These are phyloP conservation scores for Hypoxylon sp. DNA, from an alignment of 2,329 filamentous ascomycete species.

Conservation along the genomic window DNA sequence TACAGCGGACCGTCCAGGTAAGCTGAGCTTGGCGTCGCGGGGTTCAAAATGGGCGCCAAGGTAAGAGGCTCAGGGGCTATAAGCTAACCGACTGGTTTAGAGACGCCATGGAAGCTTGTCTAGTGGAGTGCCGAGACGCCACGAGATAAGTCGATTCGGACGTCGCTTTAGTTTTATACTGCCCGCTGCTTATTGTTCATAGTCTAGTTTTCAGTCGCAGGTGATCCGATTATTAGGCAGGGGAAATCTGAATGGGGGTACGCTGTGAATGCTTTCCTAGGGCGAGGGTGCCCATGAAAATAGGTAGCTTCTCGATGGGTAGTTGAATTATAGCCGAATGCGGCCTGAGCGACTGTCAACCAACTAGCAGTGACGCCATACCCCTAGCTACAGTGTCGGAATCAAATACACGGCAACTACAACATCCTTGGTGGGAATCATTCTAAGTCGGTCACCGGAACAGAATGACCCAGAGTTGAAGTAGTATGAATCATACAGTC, in stretches of 20 bases:
- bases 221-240: slow-evolving; percentile 3
- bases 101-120: slow-evolving; percentile 10
- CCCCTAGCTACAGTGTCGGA: neutral
- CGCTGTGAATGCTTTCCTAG: neutral
- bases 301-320: neutral
- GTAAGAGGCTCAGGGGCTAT: neutral
- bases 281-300: too few species aligned
- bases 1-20: slow-evolving; percentile 61
- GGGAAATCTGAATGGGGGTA: neutral
- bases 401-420: neutral
- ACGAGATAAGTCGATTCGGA: neutral
- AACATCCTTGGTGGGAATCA: neutral
- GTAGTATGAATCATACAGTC: slow-evolving; percentile 1
- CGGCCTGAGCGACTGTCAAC: too few species aligned
- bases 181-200: neutral
- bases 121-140: slow-evolving; percentile 1
- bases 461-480: neutral
- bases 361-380: too few species aligned
- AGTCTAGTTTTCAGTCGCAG: neutral
- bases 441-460: neutral
- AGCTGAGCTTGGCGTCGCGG: slow-evolving; percentile 59
- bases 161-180: neutral
- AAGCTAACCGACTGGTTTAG: neutral
- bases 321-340: slow-evolving; percentile 9
- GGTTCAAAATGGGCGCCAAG: slow-evolving; percentile 61